Conservation (phyloP, 345 rosid species). For the Iberis pinnata region DNA sequence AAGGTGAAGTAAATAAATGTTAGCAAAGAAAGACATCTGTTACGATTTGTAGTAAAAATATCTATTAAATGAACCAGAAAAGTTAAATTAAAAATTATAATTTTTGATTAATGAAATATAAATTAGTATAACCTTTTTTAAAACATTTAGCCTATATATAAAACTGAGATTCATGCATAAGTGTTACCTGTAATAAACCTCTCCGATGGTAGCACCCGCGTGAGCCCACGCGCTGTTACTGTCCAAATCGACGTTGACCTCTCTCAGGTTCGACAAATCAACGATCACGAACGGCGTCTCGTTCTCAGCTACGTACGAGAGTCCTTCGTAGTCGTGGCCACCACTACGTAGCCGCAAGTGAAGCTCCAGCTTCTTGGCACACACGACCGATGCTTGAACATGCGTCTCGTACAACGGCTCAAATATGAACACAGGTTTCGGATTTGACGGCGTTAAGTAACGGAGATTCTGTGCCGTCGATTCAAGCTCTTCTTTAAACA, state of each 20-base stretch:
- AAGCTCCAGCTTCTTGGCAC: slow-evolving; percentile 41
- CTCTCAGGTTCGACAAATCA: slow-evolving; percentile 50
- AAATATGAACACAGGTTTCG: slow-evolving; percentile 61
- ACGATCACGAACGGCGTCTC: slow-evolving; percentile 51
- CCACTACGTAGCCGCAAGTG: slow-evolving; percentile 59
- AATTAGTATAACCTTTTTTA: too few species aligned
- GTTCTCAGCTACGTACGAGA: slow-evolving; percentile 45
- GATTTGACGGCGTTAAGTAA: slow-evolving; percentile 38
- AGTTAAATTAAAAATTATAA: too few species aligned
- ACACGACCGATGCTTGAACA: slow-evolving; percentile 57
- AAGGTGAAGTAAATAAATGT: too few species aligned
- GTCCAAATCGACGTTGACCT: slow-evolving; percentile 40
- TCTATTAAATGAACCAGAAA: too few species aligned
- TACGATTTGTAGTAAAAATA: too few species aligned
- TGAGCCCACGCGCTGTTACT: slow-evolving; percentile 66
- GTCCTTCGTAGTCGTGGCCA: slow-evolving; percentile 71
- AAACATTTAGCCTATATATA: too few species aligned
- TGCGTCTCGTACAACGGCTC: slow-evolving; percentile 51
- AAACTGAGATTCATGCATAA: slow-evolving; percentile 6
- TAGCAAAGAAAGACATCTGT: too few species aligned
- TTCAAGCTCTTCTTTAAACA: slow-evolving; percentile 37
- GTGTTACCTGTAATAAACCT: slow-evolving; percentile 38
- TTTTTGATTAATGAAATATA: too few species aligned
- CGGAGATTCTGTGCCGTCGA: slow-evolving; percentile 51
- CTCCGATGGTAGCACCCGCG: slow-evolving; percentile 70